Evolutionary conservation across 192 early-diverging fungal genomes (phyloP).

Genomic region (Obelidium mucronatum): DNA sequence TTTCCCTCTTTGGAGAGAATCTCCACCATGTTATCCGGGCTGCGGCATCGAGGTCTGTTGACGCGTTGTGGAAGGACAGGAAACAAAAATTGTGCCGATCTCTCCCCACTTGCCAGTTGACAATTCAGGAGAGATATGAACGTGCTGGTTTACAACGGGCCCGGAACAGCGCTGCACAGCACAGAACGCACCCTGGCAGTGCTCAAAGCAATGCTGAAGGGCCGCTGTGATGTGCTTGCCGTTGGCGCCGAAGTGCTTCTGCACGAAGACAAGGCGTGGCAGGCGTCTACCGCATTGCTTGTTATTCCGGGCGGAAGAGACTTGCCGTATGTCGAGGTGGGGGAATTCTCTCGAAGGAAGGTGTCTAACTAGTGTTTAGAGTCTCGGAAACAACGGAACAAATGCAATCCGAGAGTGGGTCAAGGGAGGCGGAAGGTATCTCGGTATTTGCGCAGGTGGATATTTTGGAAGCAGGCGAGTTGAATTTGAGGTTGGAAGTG

Average conservation of each 20-base stretch:
- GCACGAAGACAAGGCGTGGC: constrained; percentile 79
- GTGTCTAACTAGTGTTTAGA: constrained; percentile 15
- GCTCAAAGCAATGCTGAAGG: constrained; percentile 77
- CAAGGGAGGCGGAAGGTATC: constrained; percentile 77
- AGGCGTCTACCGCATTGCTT: constrained; percentile 81
- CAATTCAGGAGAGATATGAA: constrained; percentile 62
- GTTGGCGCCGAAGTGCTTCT: constrained; percentile 76
- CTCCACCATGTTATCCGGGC: constrained; percentile 16
- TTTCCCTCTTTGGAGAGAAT: constrained; percentile 4
- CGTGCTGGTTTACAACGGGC: constrained; percentile 82
- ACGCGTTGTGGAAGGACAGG: not conserved
- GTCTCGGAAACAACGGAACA: constrained; percentile 66
- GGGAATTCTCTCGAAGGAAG: not conserved
- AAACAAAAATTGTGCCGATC: no score
- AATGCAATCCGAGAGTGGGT: constrained; percentile 73
- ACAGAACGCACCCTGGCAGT: constrained; percentile 72
- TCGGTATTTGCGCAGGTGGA: constrained; percentile 92
- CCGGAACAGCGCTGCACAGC: constrained; percentile 70
- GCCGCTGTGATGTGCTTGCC: constrained; percentile 87
- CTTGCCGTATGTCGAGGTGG: constrained; percentile 71
- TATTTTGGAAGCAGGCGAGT: constrained; percentile 79
- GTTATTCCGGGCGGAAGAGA: constrained; percentile 93
- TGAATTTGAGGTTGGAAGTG: constrained; percentile 77
- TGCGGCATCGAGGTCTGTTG: not conserved
- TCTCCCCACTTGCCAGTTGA: not conserved